Base-by-base conservation (phyloP, 352 stramenopile genomes). In the Phytophthora cryptogea region DNA sequence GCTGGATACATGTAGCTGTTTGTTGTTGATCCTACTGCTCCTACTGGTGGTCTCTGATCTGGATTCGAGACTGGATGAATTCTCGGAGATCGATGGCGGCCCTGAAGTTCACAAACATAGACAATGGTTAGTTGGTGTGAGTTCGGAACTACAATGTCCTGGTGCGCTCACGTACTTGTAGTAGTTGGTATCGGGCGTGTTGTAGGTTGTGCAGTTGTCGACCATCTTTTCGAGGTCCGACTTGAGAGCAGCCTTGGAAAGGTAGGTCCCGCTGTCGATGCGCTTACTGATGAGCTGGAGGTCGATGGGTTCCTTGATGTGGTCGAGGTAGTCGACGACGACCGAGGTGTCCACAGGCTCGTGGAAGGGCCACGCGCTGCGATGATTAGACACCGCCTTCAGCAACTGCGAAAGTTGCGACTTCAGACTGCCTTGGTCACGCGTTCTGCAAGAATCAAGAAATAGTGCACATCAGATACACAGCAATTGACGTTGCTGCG, bases 171-270 rank as follows among this genome's bases (percentile, higher is more conserved):
- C 82, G 48, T 92, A 97, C 85, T 96, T 98, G 74, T 98, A 97
- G 71, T 98, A 98, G 71, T 98, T 98, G 59, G 92, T 98, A 14
- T 89, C 88, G 48, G 86, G 80, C 11, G 86, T 91, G 80, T 99
- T 99, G 88, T 99, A 99, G 10, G 83, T 65, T 59, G 90, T 98
- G 74, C 96, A 99, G 74, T 99, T 99, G 66, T 96, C 84, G 56
- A 94, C 96, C 94, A 99, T 99, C 39, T 91, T 87, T 57, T 97
- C 82, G 46, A 99, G 70, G 55, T 99, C 97, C 9, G 83, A 78
- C 60, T 97, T 93, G 47, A 99, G 83, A 56, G 88, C 87, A 41
- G 90, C 67, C 54, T 97, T 98, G 10, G 82, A 95, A 32, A 92
- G 72, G 75, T 99, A 99, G 46, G 73, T 46, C 2, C 88, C 83